Evolutionary conservation across 2,329 filamentous ascomycete species (phyloP).

Genomic region (Pyrenophora graminea): DNA sequence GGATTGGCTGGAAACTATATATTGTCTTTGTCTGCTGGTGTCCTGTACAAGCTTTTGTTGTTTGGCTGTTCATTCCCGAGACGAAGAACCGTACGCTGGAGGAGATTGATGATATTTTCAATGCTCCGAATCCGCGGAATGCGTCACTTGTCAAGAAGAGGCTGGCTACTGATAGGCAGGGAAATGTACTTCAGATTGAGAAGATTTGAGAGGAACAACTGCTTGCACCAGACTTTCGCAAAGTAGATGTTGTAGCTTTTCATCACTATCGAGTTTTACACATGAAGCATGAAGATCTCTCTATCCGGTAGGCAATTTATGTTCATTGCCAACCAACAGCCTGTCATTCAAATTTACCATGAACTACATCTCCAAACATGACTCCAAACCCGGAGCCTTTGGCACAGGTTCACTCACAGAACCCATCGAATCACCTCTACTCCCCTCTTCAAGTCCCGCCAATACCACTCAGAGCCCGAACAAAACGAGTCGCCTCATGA

Average conservation of each 20-base stretch:
- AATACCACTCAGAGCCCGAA: not conserved
- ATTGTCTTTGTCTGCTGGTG: conserved; percentile 33
- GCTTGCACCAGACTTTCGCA: too few species aligned
- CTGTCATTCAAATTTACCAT: too few species aligned
- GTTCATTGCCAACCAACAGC: too few species aligned
- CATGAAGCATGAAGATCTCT: too few species aligned
- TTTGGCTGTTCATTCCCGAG: conserved; percentile 32
- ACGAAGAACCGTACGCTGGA: conserved; percentile 37
- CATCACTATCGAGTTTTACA: too few species aligned
- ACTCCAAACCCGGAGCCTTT: not conserved
- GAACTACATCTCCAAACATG: too few species aligned
- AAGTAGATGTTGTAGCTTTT: too few species aligned
- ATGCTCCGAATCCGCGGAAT: conserved; percentile 27
- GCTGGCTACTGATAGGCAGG: conserved; percentile 23
- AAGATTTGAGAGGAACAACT: conserved; percentile 19
- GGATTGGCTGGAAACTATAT: conserved; percentile 31
- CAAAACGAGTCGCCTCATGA: not conserved
- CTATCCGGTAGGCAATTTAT: too few species aligned
- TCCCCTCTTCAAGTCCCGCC: not conserved
- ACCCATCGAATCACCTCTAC: not conserved
- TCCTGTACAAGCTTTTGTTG: conserved; percentile 21
- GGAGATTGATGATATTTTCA: conserved; percentile 32
- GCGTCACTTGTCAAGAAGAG: conserved; percentile 32
- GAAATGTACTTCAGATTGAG: conserved; percentile 31
- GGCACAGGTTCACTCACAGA: not conserved